A percentile compares a stretch with the other conserved stretches of the same genome.
phyloP scores from a whole-genome alignment of 2,329 filamentous ascomycete species.

The Didymosphaeria variabile region DNA sequence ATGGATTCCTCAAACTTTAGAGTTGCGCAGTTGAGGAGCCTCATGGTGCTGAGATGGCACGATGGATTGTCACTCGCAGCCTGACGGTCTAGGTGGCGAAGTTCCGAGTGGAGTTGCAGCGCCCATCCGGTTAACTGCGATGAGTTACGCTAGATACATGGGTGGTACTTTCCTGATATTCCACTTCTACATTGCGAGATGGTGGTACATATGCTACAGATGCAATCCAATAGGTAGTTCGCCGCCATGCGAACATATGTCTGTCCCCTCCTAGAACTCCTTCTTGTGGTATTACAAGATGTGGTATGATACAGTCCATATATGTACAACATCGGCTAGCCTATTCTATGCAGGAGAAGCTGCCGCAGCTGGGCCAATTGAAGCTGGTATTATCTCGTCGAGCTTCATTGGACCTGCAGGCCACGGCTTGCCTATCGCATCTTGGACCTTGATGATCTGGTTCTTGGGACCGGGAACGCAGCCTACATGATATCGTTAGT shows the following conservation, averaged over 20 bases:
- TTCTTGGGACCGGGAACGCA: constrained; percentile 89
- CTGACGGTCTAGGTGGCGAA: too few species aligned
- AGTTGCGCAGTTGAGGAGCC: constrained; percentile 15
- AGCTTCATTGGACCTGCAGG: constrained; percentile 58
- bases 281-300: constrained; percentile 10
- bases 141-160: neutral
- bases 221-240: neutral
- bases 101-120: too few species aligned
- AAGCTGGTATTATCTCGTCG: constrained; percentile 29
- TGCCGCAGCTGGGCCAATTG: constrained; percentile 21
- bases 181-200: neutral
- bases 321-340: neutral
- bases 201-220: neutral
- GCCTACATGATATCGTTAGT: constrained; percentile 52
- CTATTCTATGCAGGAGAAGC: constrained; percentile 18
- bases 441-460: constrained; percentile 83
- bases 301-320: constrained; percentile 21
- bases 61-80: too few species aligned
- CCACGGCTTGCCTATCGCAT: constrained; percentile 89
- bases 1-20: constrained; percentile 13
- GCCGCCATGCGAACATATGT: neutral
- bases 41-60: too few species aligned
- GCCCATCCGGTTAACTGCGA: constrained; percentile 1
- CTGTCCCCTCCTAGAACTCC: constrained; percentile 7
- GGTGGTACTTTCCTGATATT: neutral